phyloP scores from a whole-genome alignment of 495 filamentous ascomycete genomes.

The Thermochaetoides thermophila region DNA sequence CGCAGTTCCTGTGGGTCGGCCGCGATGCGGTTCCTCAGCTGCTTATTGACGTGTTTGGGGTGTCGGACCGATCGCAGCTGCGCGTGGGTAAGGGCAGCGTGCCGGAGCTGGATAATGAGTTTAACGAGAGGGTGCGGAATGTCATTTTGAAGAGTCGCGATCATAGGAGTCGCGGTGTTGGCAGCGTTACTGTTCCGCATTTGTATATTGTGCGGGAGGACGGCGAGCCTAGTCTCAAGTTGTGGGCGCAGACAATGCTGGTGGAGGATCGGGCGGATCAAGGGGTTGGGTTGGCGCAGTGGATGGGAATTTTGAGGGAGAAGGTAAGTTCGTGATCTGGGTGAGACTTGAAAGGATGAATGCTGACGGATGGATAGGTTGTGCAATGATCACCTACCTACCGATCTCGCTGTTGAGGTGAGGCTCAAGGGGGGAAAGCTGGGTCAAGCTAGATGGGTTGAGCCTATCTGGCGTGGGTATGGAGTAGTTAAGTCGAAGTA shows the following conservation, averaged over 20 bases:
- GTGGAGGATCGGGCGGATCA: conserved; percentile 93
- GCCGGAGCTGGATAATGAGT: conserved; percentile 83
- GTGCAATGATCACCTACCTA: conserved; percentile 6
- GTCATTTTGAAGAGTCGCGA: conserved; percentile 86
- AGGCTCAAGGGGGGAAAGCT: too few species aligned
- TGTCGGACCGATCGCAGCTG: conserved; percentile 61
- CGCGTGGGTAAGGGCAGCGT: conserved; percentile 81
- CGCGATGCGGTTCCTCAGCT: conserved; percentile 85
- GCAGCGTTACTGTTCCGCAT: conserved; percentile 81
- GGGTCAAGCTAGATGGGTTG: too few species aligned
- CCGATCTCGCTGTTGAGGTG: too few species aligned
- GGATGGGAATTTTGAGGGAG: conserved; percentile 82
- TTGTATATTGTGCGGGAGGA: conserved; percentile 90
- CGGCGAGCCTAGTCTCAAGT: conserved; percentile 82
- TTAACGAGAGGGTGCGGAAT: conserved; percentile 83
- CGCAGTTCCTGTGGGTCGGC: conserved; percentile 95
- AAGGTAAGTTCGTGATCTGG: conserved; percentile 56
- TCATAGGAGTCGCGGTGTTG: conserved; percentile 67
- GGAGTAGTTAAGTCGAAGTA: too few species aligned
- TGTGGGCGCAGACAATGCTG: conserved; percentile 93
- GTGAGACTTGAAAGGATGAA: too few species aligned
- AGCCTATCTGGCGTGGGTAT: too few species aligned
- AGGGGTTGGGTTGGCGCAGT: conserved; percentile 79
- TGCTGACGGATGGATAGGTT: conserved; percentile 5
- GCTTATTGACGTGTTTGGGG: conserved; percentile 76